Evolutionary conservation across 2,329 filamentous ascomycete species (phyloP).

Genomic region (Graphilbum fragrans): DNA sequence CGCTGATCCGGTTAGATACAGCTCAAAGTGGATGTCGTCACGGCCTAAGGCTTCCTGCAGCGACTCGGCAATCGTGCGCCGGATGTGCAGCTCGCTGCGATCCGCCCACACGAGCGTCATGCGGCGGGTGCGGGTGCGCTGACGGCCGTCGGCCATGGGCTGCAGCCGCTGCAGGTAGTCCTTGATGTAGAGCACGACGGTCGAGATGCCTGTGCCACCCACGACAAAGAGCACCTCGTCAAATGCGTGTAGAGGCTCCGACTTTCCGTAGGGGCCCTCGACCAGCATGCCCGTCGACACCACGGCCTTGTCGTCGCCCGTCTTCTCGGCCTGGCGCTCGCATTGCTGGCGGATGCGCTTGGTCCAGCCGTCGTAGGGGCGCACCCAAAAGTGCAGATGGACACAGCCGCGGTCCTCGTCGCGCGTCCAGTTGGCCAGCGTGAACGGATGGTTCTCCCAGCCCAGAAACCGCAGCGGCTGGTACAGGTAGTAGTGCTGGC

Average conservation of each 20-base stretch:
- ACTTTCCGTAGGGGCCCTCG: slow-evolving; percentile 6
- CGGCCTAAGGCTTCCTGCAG: not conserved
- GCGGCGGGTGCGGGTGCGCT: slow-evolving; percentile 1
- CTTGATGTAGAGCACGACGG: slow-evolving; percentile 2
- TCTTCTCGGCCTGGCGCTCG: not conserved
- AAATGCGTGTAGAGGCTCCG: slow-evolving; percentile 1
- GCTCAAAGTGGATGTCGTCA: not conserved
- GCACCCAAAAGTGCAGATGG: slow-evolving; percentile 3
- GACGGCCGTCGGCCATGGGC: not conserved
- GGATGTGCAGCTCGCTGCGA: slow-evolving; percentile 2
- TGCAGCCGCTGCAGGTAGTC: slow-evolving; percentile 1
- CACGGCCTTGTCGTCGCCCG: no score
- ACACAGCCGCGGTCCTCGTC: not conserved
- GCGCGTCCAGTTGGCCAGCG: slow-evolving; percentile 19
- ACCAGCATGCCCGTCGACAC: not conserved
- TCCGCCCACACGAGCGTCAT: slow-evolving; percentile 5
- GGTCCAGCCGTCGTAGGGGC: slow-evolving; percentile 7
- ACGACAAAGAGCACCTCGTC: slow-evolving; percentile 4
- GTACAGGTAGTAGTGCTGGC: slow-evolving; percentile 32
- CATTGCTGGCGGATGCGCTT: slow-evolving; percentile 2
- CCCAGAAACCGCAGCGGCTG: slow-evolving; percentile 23
- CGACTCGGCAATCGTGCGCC: not conserved
- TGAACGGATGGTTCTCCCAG: slow-evolving; percentile 39
- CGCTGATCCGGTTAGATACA: not conserved
- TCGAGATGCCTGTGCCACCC: slow-evolving; percentile 5